Evolutionary conservation across 371 early-diverging fungal species (phyloP).

Genomic region (Syncephalis plumigaleata): DNA sequence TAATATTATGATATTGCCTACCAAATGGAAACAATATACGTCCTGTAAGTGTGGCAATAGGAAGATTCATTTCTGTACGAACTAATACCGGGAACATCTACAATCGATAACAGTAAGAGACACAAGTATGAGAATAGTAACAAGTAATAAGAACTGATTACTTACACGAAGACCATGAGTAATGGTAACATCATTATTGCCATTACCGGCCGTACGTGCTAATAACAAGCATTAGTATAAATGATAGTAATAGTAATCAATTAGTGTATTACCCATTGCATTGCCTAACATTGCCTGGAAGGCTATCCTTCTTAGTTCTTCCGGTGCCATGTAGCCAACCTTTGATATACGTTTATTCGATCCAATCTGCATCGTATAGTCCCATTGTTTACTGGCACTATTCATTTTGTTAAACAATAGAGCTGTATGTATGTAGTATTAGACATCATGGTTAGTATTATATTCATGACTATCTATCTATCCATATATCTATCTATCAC

Average conservation of each 20-base stretch:
- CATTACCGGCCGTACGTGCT: slow-evolving; percentile 6
- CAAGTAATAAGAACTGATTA: background rate
- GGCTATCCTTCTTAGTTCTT: slow-evolving; percentile 28
- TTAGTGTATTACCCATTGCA: slow-evolving; percentile 7
- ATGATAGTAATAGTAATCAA: slow-evolving; percentile 9
- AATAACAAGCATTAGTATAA: background rate
- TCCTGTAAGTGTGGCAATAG: slow-evolving; percentile 33
- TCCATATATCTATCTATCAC: background rate
- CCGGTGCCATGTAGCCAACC: slow-evolving; percentile 25
- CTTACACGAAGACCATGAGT: slow-evolving; percentile 23
- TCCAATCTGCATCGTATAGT: slow-evolving; percentile 32
- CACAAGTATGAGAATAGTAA: too few relatives aligned
- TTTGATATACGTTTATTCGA: slow-evolving; percentile 22
- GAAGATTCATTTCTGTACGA: slow-evolving; percentile 19
- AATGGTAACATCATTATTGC: slow-evolving; percentile 14
- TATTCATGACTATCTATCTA: background rate
- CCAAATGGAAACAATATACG: slow-evolving; percentile 51
- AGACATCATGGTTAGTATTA: background rate
- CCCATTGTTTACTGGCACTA: slow-evolving; percentile 18
- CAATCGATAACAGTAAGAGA: too few relatives aligned
- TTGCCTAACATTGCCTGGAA: slow-evolving; percentile 26
- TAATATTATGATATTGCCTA: too few relatives aligned
- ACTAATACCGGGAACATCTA: slow-evolving; percentile 26
- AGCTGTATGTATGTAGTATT: background rate
- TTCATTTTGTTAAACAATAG: slow-evolving; percentile 10